These are phyloP conservation scores for Coniosporium tulheliwenetii DNA, from an alignment of 2,329 filamentous ascomycete genomes.

Conservation along the genomic window DNA sequence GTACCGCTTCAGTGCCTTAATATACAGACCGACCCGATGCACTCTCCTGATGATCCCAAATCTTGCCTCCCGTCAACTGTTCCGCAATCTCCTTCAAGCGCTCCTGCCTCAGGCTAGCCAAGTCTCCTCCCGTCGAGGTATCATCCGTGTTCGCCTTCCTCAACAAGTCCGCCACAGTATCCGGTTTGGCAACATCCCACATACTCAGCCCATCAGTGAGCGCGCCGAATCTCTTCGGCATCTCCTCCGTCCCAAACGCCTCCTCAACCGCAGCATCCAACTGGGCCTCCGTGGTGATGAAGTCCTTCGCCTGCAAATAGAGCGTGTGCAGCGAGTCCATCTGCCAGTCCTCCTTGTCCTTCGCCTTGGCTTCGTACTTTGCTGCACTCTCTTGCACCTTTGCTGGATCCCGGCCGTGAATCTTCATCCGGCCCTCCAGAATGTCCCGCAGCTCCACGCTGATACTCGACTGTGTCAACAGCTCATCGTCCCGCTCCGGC, in stretches of 20 bases:
- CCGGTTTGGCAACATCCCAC: constrained; percentile 34
- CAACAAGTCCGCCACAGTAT: constrained; percentile 32
- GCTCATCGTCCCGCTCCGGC: constrained; percentile 60
- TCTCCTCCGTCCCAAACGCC: constrained; percentile 51
- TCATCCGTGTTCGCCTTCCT: constrained; percentile 12
- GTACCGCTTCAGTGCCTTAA: background rate
- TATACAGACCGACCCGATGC: background rate
- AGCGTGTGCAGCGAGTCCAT: constrained; percentile 64
- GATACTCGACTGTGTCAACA: constrained; percentile 55
- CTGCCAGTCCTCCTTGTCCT: constrained; percentile 31
- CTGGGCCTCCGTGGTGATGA: constrained; percentile 72
- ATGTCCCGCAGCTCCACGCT: constrained; percentile 10
- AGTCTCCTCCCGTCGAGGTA: constrained; percentile 6
- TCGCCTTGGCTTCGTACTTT: constrained; percentile 15
- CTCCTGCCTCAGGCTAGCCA: constrained; percentile 33
- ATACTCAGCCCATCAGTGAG: constrained; percentile 31
- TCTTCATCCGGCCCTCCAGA: background rate
- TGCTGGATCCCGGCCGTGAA: background rate
- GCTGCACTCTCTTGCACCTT: background rate
- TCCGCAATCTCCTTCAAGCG: constrained; percentile 50
- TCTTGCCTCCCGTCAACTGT: constrained; percentile 51
- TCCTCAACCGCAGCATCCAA: constrained; percentile 58
- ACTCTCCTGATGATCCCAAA: constrained; percentile 15
- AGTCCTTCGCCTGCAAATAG: constrained; percentile 75
- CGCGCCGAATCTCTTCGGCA: constrained; percentile 17